phyloP scores from a whole-genome alignment of 129 eudicot genomes.

The sunflower (Helianthus annuus) region HanXRQr2.0-SUNRISE NC_035437.2:2946034-2946533 shows the following conservation, averaged over 20 bases:
- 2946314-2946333: background rate
- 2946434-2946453: background rate
- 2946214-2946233: constrained; percentile 75
- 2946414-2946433: constrained; percentile 68
- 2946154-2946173: background rate
- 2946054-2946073: too few relatives aligned
- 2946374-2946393: constrained; percentile 84
- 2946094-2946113: too few relatives aligned
- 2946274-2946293: background rate
- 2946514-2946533: too few relatives aligned
- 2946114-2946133: too few relatives aligned
- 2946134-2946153: background rate
- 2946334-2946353: background rate
- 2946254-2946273: constrained; percentile 67
- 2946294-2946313: background rate
- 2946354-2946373: constrained; percentile 68
- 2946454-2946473: background rate
- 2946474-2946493: background rate
- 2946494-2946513: too few relatives aligned
- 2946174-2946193: constrained; percentile 60
- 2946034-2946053: too few relatives aligned
- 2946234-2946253: constrained; percentile 93
- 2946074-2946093: too few relatives aligned
- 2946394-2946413: constrained; percentile 90
- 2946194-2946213: constrained; percentile 96